Base-by-base conservation (phyloP, 768 basidiomycete genomes). In the Psilocybe subaeruginosa region DNA sequence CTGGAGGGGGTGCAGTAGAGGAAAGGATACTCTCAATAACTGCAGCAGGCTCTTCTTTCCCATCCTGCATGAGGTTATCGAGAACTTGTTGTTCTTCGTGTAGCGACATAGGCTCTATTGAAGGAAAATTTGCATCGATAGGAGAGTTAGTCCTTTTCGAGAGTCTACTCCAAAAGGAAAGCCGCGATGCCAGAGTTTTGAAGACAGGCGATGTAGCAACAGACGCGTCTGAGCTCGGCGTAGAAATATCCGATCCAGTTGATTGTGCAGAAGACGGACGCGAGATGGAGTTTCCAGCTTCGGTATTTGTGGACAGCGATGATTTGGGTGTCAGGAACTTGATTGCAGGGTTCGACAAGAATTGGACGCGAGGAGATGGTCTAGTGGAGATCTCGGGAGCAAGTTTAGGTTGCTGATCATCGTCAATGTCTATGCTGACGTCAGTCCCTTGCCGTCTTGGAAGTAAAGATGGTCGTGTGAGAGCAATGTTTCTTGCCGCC, bases 121-220 rank as follows among this genome's bases (percentile, higher is more conserved):
- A n/a, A n/a, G 66, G 66, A 33, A 65, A 66, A 29, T 60, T 60
- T 6, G 65, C 23, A 9, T 60, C 59, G 37, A 52, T 49, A 16
- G 65, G 59, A n/a, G 61, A 65, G 8, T 61, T 55, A 27, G 74
- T 74, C 37, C 83, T 79, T 64, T 81, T 85, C 8, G 88, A 84
- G 17, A 87, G 71, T 54, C 82, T 80, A 58, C 77, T 84, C 92
- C 92, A 93, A 68, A 92, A 93, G 1, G 91, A 91, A 47, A 93
- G 76, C 33, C 88, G 83, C 8, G 78, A 76, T 6, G 89, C 85
- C 12, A 93, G 73, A 1, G 84, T 82, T 67, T 86, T 89, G 46
- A 85, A 82, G 8, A 92, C 77, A 7, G 85, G 84, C 3, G 83
- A 78, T 12, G 74, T 74, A n/a, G 74, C 64, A 7, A 74, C 72